These are phyloP conservation scores for Flagelloscypha sp. DNA, from an alignment of 768 basidiomycete genomes.

Conservation along the genomic window DNA sequence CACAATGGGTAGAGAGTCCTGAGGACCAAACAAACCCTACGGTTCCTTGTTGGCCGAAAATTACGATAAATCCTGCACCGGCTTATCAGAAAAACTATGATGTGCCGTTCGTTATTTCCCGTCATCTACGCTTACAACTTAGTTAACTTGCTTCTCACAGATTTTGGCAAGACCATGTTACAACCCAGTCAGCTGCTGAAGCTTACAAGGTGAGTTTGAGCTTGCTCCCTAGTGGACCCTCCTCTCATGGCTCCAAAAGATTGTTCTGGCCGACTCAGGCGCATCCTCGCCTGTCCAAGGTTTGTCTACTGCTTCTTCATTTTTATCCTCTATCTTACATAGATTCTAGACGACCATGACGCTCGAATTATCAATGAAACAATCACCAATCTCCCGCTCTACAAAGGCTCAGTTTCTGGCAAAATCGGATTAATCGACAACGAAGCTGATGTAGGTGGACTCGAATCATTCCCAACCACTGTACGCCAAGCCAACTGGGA, in stretches of 20 bases:
- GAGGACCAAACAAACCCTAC: background rate
- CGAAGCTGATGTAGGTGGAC: background rate
- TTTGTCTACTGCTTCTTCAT: no score
- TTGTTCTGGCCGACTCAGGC: background rate
- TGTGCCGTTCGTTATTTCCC: background rate
- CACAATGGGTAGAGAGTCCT: background rate
- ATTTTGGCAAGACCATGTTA: background rate
- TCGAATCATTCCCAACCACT: background rate
- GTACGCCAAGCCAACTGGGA: background rate
- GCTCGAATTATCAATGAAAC: slow-evolving; percentile 1
- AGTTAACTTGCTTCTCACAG: no score
- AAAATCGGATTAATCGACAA: background rate
- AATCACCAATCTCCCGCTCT: background rate
- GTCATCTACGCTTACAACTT: no score
- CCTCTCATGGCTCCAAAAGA: no score
- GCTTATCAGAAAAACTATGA: background rate
- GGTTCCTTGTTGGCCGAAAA: background rate
- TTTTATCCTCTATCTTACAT: no score
- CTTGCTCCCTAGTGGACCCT: no score
- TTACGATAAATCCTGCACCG: background rate
- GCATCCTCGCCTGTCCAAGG: background rate
- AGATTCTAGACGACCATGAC: slow-evolving; percentile 1
- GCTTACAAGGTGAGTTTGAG: no score
- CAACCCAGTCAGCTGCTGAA: background rate
- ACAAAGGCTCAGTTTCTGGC: background rate